phyloP scores from a whole-genome alignment of 129 eudicot species.

The Pseudognaphalium luteoalbum region DNA sequence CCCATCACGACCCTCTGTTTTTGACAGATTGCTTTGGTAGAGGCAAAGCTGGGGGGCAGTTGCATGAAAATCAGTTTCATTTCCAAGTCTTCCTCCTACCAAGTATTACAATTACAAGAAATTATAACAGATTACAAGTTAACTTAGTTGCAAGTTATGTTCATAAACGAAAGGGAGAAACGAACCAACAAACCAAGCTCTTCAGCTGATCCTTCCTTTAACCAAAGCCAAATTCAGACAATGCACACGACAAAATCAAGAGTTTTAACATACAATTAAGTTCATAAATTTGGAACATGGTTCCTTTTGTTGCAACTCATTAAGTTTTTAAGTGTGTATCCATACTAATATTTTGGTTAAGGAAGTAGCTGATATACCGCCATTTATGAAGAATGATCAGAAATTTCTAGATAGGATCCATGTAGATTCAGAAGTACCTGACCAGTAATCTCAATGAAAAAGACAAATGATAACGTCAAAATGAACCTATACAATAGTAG shows the following conservation, averaged over 20 bases:
- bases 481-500: neutral
- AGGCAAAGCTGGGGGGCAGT: constrained; percentile 65
- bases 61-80: constrained; percentile 57
- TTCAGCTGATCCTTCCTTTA: constrained; percentile 37
- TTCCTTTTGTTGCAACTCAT: neutral
- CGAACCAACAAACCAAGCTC: constrained; percentile 82
- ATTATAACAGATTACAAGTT: neutral
- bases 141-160: neutral
- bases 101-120: constrained; percentile 20
- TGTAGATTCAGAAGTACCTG: neutral
- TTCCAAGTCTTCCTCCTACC: constrained; percentile 66
- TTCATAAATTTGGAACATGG: constrained; percentile 4
- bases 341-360: constrained; percentile 7
- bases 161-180: constrained; percentile 11
- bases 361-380: neutral
- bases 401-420: neutral
- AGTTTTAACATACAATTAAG: neutral
- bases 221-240: neutral
- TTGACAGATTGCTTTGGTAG: constrained; percentile 37
- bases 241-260: neutral
- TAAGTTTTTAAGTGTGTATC: neutral
- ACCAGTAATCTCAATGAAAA: neutral
- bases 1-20: constrained; percentile 30
- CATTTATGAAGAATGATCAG: neutral
- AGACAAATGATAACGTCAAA: constrained; percentile 2